These are phyloP conservation scores for Hericium rajendrae DNA, from an alignment of 768 basidiomycete genomes.

Conservation along the genomic window DNA sequence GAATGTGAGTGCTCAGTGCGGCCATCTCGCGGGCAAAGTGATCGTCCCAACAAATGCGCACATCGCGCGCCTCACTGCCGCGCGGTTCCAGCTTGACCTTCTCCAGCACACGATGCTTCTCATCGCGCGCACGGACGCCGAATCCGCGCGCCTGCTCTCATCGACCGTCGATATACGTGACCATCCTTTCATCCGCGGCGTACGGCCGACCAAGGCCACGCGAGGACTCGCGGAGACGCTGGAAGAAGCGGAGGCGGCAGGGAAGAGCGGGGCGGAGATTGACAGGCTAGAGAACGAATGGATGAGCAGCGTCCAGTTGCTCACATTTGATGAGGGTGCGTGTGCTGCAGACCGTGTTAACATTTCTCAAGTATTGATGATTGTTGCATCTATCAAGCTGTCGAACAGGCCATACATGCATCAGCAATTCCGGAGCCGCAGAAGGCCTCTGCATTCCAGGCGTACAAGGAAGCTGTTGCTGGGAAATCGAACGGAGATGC, in stretches of 20 bases:
- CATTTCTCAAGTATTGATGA: background rate
- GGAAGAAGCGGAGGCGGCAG: conserved; percentile 54
- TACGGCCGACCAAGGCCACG: conserved; percentile 30
- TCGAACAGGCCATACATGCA: conserved; percentile 44
- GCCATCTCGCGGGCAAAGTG: conserved; percentile 87
- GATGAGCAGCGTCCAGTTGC: conserved; percentile 56
- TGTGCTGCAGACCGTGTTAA: background rate
- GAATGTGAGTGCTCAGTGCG: conserved; percentile 38
- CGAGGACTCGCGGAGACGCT: conserved; percentile 61
- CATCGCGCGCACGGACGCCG: conserved; percentile 89
- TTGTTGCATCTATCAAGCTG: conserved; percentile 30
- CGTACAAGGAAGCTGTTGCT: conserved; percentile 45
- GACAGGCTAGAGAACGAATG: conserved; percentile 69
- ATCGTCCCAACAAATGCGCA: conserved; percentile 87
- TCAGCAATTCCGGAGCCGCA: conserved; percentile 34
- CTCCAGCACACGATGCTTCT: conserved; percentile 81
- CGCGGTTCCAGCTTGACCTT: conserved; percentile 87
- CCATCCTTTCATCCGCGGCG: conserved; percentile 69
- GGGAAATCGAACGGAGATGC: conserved; percentile 70
- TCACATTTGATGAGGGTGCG: conserved; percentile 80
- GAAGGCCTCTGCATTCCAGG: conserved; percentile 45
- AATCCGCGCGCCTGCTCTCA: conserved; percentile 76
- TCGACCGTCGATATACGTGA: conserved; percentile 77
- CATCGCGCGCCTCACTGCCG: conserved; percentile 71
- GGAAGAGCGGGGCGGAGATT: conserved; percentile 56